Evolutionary conservation across 2,329 filamentous ascomycete species (phyloP).

Genomic region (Metarhizium brunneum): DNA sequence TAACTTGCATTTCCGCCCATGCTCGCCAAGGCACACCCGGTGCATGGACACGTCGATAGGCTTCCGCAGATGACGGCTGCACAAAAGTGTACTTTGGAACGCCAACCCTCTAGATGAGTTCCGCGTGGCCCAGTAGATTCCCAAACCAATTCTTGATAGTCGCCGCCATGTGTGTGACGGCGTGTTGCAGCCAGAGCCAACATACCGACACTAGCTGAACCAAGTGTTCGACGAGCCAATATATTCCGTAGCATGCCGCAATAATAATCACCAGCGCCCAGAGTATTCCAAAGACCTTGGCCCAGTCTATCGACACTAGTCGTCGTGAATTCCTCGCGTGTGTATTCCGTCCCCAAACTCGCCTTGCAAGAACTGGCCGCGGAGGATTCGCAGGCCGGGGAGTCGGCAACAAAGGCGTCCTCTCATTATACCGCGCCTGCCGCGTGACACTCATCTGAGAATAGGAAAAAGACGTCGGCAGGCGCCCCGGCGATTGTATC

Average conservation of each 20-base stretch:
- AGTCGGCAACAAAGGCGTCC: too few relatives aligned
- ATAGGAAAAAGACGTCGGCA: neutral
- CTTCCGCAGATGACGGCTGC: too few relatives aligned
- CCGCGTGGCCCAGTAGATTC: neutral
- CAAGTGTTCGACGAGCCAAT: neutral
- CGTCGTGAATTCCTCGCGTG: neutral
- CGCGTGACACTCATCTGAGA: neutral
- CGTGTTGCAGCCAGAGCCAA: neutral
- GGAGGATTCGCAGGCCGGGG: neutral
- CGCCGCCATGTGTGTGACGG: neutral
- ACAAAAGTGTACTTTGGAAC: too few relatives aligned
- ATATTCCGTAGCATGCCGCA: neutral
- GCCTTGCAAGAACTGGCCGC: neutral
- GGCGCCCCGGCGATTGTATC: neutral
- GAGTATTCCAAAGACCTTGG: neutral
- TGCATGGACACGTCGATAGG: too few relatives aligned
- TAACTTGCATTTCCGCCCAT: too few relatives aligned
- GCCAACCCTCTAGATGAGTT: neutral
- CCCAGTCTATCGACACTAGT: neutral
- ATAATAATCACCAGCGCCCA: neutral
- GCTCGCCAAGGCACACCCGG: too few relatives aligned
- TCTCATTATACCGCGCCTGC: too few relatives aligned
- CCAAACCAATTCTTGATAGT: neutral
- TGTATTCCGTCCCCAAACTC: rapidly evolving
- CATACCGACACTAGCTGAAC: neutral